phyloP scores from a whole-genome alignment of 1,284 basidiomycete species.

The Boletus sp. region DNA sequence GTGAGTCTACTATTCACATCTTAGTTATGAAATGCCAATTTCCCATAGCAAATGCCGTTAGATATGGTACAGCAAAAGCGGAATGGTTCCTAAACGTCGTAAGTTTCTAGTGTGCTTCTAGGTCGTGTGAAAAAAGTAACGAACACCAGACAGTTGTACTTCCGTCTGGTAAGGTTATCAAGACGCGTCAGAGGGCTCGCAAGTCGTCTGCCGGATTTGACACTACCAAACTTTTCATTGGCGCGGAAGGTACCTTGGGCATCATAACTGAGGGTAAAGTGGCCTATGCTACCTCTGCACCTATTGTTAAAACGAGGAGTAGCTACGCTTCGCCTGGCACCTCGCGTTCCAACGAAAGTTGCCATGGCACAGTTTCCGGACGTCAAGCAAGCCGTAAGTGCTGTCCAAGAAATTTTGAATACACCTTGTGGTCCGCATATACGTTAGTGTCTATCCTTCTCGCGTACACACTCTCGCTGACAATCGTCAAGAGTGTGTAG shows the following conservation, averaged over 20 bases:
- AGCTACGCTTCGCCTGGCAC: conserved; percentile 82
- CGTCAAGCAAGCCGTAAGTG: conserved; percentile 66
- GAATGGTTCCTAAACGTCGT: conserved; percentile 75
- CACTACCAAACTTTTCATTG: conserved; percentile 80
- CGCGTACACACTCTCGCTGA: conserved; percentile 14
- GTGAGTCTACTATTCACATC: conserved; percentile 38
- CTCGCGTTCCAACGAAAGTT: conserved; percentile 73
- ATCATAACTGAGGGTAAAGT: conserved; percentile 72
- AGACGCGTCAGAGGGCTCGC: conserved; percentile 71
- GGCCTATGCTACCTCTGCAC: not conserved
- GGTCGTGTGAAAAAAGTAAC: not conserved
- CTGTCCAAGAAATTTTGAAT: conserved; percentile 80
- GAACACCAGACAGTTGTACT: conserved; percentile 69
- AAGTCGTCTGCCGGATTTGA: conserved; percentile 83
- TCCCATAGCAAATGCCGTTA: conserved; percentile 71
- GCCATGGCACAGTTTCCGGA: conserved; percentile 73
- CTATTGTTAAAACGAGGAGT: conserved; percentile 5
- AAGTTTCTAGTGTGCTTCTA: conserved; percentile 28
- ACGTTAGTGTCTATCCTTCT: conserved; percentile 43
- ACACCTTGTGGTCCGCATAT: conserved; percentile 62
- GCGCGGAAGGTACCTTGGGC: conserved; percentile 82
- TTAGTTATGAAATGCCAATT: not conserved
- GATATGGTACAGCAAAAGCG: conserved; percentile 78
- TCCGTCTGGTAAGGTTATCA: conserved; percentile 78
- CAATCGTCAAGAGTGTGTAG: conserved; percentile 70